Percentiles rank a stretch among this genome's conserved stretches.
phyloP scores from a whole-genome alignment of 1,284 basidiomycete genomes.

The Irpex sp. region DNA sequence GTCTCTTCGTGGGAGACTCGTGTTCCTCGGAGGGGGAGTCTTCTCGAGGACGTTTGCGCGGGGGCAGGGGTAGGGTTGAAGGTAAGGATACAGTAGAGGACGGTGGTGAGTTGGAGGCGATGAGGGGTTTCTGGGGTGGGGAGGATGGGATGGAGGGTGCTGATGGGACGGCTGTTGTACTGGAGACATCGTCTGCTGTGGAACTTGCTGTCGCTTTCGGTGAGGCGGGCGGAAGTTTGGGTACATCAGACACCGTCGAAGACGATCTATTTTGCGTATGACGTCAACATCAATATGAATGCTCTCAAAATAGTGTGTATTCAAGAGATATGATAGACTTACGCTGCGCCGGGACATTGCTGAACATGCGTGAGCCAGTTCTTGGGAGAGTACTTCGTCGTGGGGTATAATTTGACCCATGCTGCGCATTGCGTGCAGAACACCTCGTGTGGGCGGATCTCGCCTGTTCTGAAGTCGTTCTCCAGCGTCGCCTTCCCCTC shows the following conservation, averaged over 20 bases:
- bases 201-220: background rate
- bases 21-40: too few relatives aligned
- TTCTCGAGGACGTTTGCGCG: too few relatives aligned
- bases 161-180: background rate
- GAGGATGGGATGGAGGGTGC: background rate
- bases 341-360: constrained; percentile 35
- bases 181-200: background rate
- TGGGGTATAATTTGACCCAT: constrained; percentile 50
- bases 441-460: constrained; percentile 45
- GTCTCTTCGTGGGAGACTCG: constrained; percentile 32
- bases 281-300: background rate
- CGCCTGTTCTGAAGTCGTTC: constrained; percentile 46
- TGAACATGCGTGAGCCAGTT: constrained; percentile 54
- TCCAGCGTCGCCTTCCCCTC: constrained; percentile 50
- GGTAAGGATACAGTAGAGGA: too few relatives aligned
- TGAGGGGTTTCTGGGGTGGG: too few relatives aligned
- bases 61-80: too few relatives aligned
- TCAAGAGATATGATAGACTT: constrained; percentile 23
- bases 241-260: too few relatives aligned
- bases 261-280: background rate
- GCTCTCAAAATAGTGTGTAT: too few relatives aligned
- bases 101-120: too few relatives aligned
- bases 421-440: constrained; percentile 56
- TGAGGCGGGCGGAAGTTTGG: too few relatives aligned
- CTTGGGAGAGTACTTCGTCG: constrained; percentile 35